A percentile compares a stretch with the other conserved stretches of the same genome.
Evolutionary conservation across 192 early-diverging fungal genomes (phyloP).

Genomic region (Podila horticola): DNA sequence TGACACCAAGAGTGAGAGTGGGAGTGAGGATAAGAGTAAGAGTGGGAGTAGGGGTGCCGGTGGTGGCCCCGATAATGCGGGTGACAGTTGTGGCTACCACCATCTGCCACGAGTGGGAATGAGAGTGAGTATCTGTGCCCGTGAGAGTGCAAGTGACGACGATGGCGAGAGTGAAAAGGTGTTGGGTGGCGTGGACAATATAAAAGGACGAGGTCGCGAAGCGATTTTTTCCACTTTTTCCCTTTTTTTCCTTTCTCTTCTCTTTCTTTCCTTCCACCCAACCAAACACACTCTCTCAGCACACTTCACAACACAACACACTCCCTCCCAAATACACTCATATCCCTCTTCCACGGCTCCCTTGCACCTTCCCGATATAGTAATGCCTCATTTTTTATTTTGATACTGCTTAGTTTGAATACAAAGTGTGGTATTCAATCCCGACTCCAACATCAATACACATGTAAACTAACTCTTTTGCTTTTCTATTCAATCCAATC

Average conservation of each 20-base stretch:
- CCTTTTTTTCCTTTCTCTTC: slow-evolving; percentile 2
- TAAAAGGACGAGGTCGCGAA: background rate
- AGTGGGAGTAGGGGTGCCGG: too few relatives aligned
- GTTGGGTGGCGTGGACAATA: slow-evolving; percentile 3
- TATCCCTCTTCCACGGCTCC: background rate
- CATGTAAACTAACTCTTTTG: too few relatives aligned
- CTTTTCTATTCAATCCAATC: too few relatives aligned
- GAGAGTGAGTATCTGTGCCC: too few relatives aligned
- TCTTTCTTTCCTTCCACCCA: background rate
- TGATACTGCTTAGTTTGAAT: too few relatives aligned
- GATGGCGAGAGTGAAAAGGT: background rate
- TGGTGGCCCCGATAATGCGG: too few relatives aligned
- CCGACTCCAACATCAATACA: too few relatives aligned
- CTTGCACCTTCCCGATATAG: background rate
- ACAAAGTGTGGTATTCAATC: too few relatives aligned
- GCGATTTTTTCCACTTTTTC: slow-evolving; percentile 11
- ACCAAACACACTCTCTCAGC: background rate
- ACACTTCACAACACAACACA: background rate
- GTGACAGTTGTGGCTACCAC: too few relatives aligned
- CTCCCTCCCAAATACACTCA: background rate
- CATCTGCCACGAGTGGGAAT: too few relatives aligned
- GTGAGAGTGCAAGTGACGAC: too few relatives aligned
- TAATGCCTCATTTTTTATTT: too few relatives aligned
- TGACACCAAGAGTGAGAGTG: background rate
- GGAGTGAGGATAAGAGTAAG: background rate